phyloP scores from a whole-genome alignment of 352 stramenopile species.

The Globisporangium nunn region DNA sequence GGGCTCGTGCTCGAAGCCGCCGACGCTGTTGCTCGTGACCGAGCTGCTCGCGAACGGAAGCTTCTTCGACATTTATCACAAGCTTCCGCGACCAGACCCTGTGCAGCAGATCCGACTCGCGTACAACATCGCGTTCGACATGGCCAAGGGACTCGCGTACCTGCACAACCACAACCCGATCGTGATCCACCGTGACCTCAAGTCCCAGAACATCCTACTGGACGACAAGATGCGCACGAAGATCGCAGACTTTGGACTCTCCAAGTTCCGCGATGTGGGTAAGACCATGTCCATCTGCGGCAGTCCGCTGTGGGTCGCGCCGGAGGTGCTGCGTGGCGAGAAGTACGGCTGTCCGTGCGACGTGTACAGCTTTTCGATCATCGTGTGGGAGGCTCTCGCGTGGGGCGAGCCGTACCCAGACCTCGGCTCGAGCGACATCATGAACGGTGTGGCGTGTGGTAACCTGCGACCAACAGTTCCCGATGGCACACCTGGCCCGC shows the following conservation, averaged over 20 bases:
- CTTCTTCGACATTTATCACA: conserved; percentile 88
- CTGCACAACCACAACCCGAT: conserved; percentile 96
- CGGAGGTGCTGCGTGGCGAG: conserved; percentile 71
- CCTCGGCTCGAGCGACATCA: conserved; percentile 76
- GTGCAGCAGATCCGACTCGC: conserved; percentile 54
- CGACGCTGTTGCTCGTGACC: conserved; percentile 93
- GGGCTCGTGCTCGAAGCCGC: conserved; percentile 94
- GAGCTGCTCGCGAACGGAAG: conserved; percentile 86
- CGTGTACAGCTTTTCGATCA: conserved; percentile 88
- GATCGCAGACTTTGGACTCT: conserved; percentile 77
- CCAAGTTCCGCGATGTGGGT: conserved; percentile 78
- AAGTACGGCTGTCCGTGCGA: conserved; percentile 79
- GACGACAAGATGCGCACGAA: conserved; percentile 84
- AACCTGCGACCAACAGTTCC: conserved; percentile 69
- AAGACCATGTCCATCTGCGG: conserved; percentile 87
- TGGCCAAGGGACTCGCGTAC: conserved; percentile 93
- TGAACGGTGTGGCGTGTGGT: conserved; percentile 74
- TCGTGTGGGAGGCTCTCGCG: conserved; percentile 78
- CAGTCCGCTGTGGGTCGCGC: conserved; percentile 73
- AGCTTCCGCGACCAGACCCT: conserved; percentile 46
- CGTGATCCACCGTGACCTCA: conserved; percentile 94
- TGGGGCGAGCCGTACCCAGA: conserved; percentile 79
- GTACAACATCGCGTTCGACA: conserved; percentile 83
- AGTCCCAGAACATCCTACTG: conserved; percentile 75
- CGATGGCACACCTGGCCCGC: conserved; percentile 42